These are phyloP conservation scores for Fusarium austroafricanum DNA, from an alignment of 2,329 filamentous ascomycete genomes.

Conservation along the genomic window DNA sequence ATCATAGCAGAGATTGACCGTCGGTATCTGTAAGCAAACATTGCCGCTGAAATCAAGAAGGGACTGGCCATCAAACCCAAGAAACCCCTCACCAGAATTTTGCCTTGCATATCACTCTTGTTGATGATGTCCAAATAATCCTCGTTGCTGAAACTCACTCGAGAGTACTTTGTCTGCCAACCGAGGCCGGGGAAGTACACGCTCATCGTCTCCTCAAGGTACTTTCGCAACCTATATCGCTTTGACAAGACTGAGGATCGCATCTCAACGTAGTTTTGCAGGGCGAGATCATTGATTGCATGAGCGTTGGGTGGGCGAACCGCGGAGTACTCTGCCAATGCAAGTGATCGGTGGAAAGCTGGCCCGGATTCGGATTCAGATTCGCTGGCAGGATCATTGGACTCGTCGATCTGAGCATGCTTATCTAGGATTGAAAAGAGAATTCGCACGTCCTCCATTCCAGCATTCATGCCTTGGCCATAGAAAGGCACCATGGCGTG, in stretches of 20 bases:
- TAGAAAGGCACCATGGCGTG: slow-evolving; percentile 99
- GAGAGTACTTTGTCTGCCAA: slow-evolving; percentile 92
- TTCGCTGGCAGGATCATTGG: slow-evolving; percentile 54
- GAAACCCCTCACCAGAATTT: slow-evolving; percentile 63
- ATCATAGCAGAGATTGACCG: slow-evolving; percentile 38
- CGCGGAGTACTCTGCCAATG: slow-evolving; percentile 80
- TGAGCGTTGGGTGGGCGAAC: slow-evolving; percentile 82
- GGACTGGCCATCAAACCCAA: slow-evolving; percentile 52
- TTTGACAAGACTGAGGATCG: slow-evolving; percentile 82
- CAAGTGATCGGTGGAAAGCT: slow-evolving; percentile 67
- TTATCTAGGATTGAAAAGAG: slow-evolving; percentile 86
- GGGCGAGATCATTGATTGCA: slow-evolving; percentile 90
- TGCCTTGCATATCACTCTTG: slow-evolving; percentile 76
- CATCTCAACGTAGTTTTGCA: slow-evolving; percentile 96
- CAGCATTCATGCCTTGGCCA: slow-evolving; percentile 97
- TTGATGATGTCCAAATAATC: slow-evolving; percentile 85
- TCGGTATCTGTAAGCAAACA: slow-evolving; percentile 46
- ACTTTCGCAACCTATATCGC: slow-evolving; percentile 84
- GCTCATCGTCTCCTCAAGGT: slow-evolving; percentile 84
- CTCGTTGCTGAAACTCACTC: slow-evolving; percentile 94
- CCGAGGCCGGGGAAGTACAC: slow-evolving; percentile 80
- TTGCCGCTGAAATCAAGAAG: slow-evolving; percentile 42
- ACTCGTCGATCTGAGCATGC: slow-evolving; percentile 62
- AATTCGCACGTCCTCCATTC: slow-evolving; percentile 91
- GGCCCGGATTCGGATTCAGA: slow-evolving; percentile 57